These are phyloP conservation scores for Spergularia bocconei DNA, from an alignment of 148 eudicot genomes.

Conservation along the genomic window DNA sequence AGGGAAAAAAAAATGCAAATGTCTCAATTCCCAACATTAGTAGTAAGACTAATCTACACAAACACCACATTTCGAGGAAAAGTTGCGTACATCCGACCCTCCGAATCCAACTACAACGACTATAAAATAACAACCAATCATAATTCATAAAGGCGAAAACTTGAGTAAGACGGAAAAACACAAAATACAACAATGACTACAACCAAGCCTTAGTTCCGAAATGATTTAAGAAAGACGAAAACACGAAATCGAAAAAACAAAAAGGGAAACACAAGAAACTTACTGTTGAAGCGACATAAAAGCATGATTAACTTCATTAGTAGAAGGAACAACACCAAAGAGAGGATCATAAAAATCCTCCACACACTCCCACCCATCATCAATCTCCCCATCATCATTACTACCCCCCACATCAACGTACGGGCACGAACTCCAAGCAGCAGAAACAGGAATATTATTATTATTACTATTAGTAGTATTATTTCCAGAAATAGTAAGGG, in stretches of 20 bases:
- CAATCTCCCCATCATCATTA: conserved; percentile 28
- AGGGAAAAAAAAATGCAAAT: background rate
- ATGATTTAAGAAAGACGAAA: background rate
- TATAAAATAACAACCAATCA: no score
- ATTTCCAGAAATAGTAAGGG: conserved; percentile 1
- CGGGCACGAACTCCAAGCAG: conserved; percentile 19
- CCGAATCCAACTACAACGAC: no score
- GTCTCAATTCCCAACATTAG: background rate
- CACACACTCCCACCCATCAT: conserved; percentile 46
- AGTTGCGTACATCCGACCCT: background rate
- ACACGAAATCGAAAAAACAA: background rate
- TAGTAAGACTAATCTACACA: background rate
- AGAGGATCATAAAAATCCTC: conserved; percentile 36
- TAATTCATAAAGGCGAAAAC: background rate
- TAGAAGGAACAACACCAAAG: conserved; percentile 51
- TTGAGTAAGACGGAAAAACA: background rate
- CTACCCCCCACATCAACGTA: background rate
- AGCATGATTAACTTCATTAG: conserved; percentile 52
- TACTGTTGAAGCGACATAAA: conserved; percentile 56
- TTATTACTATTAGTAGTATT: background rate
- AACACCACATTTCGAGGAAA: background rate
- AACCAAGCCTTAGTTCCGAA: background rate
- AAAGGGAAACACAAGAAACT: conserved; percentile 5
- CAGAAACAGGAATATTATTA: background rate
- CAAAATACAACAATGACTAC: background rate